Base-by-base conservation (phyloP, 257 asterid genomes). In the Lycium ferocissimum region DNA sequence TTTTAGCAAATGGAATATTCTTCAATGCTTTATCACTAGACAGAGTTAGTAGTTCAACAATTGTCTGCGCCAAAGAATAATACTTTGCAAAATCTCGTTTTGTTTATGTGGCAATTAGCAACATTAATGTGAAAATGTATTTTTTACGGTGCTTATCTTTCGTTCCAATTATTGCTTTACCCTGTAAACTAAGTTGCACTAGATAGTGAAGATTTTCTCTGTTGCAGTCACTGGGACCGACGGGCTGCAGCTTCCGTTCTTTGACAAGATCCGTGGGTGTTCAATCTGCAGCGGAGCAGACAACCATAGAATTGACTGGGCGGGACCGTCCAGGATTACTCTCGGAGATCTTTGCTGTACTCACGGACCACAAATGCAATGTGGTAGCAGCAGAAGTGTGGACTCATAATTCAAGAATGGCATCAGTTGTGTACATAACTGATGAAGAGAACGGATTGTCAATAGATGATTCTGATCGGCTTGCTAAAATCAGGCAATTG, bases 391-490 rank as follows among this genome's bases (percentile, higher is more conserved):
- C 97, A 0, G 98, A 95, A 90, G 98, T 94, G 1, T 95, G 98
- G 98, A 95, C 98, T 13, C 98, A 95, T 69, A 94, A 94, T 84
- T 88, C 96, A 13, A 89, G 98, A 88, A 91, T 94, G 94, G 98
- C 98, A 9, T 90, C 98, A 0, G 92, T 95, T 12, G 90, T 94
- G 37, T 91, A 91, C 86, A 94, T 95, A 67, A 93, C 95, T 0
- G 96, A 95, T n/a, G 94, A 93, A 84, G 81, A 65, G 9, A 90
- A 49, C 13, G 97, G 94, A 53, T 69, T 84, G 47, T 89, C 94
- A 1, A 91, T 94, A 58, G 89, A 88, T 13, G 97, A 93, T 79
- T 92, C 92, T 3, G 92, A 89, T 12, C 89, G 94, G 12, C 93
- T 95, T 2, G 88, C 89, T 18, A 92, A 90, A 40, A 90, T 95